Evolutionary conservation across 2,329 filamentous ascomycete genomes (phyloP).

Genomic region (Fusarium dimerum): DNA sequence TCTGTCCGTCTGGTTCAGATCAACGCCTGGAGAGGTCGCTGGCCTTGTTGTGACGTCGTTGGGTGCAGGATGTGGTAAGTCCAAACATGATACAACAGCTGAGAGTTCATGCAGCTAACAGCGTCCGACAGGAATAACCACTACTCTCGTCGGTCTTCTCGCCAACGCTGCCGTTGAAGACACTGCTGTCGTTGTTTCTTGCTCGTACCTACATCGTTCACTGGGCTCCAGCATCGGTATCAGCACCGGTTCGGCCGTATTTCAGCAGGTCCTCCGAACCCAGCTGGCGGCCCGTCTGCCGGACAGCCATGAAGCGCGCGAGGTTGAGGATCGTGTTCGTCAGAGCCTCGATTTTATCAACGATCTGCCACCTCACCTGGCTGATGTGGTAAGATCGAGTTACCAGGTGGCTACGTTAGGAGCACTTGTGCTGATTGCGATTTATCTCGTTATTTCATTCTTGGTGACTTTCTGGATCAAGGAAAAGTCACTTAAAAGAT

Average conservation of each 20-base stretch:
- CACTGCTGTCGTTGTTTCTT: slow-evolving; percentile 74
- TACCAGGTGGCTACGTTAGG: slow-evolving; percentile 55
- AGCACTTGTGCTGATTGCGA: slow-evolving; percentile 41
- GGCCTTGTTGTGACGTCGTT: slow-evolving; percentile 54
- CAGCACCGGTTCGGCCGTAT: slow-evolving; percentile 68
- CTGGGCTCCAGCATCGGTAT: slow-evolving; percentile 76
- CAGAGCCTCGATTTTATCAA: slow-evolving; percentile 71
- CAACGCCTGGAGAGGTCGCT: slow-evolving; percentile 52
- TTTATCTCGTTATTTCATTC: slow-evolving; percentile 41
- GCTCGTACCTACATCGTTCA: slow-evolving; percentile 78
- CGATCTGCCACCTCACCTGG: slow-evolving; percentile 60
- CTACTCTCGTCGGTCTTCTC: slow-evolving; percentile 70
- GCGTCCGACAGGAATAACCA: slow-evolving; percentile 59
- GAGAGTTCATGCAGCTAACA: background rate
- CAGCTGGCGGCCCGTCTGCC: slow-evolving; percentile 55
- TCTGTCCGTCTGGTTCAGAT: slow-evolving; percentile 51
- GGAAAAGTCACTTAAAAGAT: slow-evolving; percentile 54
- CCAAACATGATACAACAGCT: background rate
- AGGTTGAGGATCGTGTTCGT: slow-evolving; percentile 69
- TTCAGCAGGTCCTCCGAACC: slow-evolving; percentile 67
- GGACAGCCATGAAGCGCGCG: slow-evolving; percentile 58
- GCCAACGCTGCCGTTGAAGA: slow-evolving; percentile 68
- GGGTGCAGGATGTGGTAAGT: slow-evolving; percentile 40
- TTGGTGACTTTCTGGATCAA: slow-evolving; percentile 51
- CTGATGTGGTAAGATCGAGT: slow-evolving; percentile 61